A percentile compares a stretch with the other conserved stretches of the same genome.
Evolutionary conservation across 257 asterid species (phyloP).

Genomic region (Asclepias syriaca): DNA sequence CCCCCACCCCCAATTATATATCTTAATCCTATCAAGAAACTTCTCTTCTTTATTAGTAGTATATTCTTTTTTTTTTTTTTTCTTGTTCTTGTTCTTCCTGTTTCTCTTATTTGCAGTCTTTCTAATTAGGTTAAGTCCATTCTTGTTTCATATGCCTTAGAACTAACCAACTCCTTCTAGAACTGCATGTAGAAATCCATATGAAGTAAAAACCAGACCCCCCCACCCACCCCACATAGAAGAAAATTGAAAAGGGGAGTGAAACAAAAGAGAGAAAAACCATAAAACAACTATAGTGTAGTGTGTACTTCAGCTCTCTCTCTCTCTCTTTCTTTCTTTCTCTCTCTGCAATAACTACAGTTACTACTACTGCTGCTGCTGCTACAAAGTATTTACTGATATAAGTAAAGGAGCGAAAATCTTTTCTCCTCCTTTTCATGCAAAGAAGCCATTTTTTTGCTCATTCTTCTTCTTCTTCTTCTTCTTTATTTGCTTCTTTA

Average conservation of each 20-base stretch:
- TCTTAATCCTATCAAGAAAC: no score
- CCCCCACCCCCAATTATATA: no score
- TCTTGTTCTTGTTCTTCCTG: no score
- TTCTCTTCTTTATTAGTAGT: slow-evolving; percentile 3
- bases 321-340: slow-evolving; percentile 26
- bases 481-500: no score
- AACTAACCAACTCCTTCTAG: slow-evolving; percentile 12
- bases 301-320: slow-evolving; percentile 13
- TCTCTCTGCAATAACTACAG: slow-evolving; percentile 41
- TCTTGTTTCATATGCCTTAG: slow-evolving; percentile 21
- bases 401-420: slow-evolving; percentile 19
- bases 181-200: slow-evolving; percentile 25
- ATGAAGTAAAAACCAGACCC: slow-evolving; percentile 1
- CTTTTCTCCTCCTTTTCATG: slow-evolving; percentile 49
- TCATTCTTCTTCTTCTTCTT: slow-evolving; percentile 25
- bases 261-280: background rate
- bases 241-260: no score
- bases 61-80: no score
- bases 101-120: background rate
- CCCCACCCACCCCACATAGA: background rate
- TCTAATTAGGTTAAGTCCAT: slow-evolving; percentile 18
- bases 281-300: background rate
- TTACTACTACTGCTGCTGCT: slow-evolving; percentile 40
- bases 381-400: slow-evolving; percentile 26
- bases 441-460: slow-evolving; percentile 49